These are phyloP conservation scores for Circinella minor DNA, from an alignment of 371 early-diverging fungal genomes.

Conservation along the genomic window DNA sequence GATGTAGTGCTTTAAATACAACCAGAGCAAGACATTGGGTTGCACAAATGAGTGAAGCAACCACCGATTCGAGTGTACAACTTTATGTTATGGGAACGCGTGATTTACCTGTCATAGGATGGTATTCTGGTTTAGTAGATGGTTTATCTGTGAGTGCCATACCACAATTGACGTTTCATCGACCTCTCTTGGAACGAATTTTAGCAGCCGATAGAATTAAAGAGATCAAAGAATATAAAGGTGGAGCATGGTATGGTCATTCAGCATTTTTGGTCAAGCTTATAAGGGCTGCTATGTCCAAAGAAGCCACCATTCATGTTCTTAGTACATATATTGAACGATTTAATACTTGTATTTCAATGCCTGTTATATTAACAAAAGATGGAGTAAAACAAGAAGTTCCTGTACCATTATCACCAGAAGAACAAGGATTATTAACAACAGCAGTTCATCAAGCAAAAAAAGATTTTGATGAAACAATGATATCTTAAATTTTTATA, in stretches of 20 bases:
- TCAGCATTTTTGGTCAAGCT: slow-evolving; percentile 71
- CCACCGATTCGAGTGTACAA: not conserved
- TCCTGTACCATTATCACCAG: slow-evolving; percentile 47
- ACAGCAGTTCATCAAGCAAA: slow-evolving; percentile 1
- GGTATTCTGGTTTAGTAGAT: slow-evolving; percentile 71
- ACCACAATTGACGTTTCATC: slow-evolving; percentile 49
- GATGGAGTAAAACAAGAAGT: slow-evolving; percentile 64
- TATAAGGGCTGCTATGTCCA: slow-evolving; percentile 49
- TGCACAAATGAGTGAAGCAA: slow-evolving; percentile 46
- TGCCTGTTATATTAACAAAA: slow-evolving; percentile 65
- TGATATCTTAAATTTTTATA: not conserved
- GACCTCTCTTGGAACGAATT: slow-evolving; percentile 44
- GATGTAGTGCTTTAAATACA: slow-evolving; percentile 70
- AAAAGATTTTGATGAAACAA: slow-evolving; percentile 3
- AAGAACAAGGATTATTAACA: slow-evolving; percentile 16
- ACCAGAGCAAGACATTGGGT: slow-evolving; percentile 65
- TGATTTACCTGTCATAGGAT: slow-evolving; percentile 71
- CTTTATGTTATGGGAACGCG: slow-evolving; percentile 80
- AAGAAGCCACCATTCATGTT: slow-evolving; percentile 63
- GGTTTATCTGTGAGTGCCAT: slow-evolving; percentile 60
- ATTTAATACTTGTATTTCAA: slow-evolving; percentile 63
- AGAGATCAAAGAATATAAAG: slow-evolving; percentile 78
- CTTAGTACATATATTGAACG: slow-evolving; percentile 63
- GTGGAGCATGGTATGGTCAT: slow-evolving; percentile 81
- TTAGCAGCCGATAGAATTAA: slow-evolving; percentile 65